Evolutionary conservation across 305 asterid genomes (phyloP).

Genomic region (Fraxinus angustifolia): DNA sequence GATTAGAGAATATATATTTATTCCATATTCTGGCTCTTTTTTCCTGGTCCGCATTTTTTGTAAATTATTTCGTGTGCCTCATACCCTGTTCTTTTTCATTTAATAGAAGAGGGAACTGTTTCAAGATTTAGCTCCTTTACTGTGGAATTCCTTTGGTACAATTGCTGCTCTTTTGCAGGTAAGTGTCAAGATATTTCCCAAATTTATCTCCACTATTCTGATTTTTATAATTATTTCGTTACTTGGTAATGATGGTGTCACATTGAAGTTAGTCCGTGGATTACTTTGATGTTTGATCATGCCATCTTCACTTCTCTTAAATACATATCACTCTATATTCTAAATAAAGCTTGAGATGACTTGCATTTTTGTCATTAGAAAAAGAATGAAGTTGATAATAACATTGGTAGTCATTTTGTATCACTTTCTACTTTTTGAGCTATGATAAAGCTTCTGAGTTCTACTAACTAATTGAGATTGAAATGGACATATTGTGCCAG

Average conservation of each 20-base stretch:
- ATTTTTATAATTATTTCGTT: background rate
- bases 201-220: background rate
- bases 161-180: conserved; percentile 95
- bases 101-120: conserved; percentile 75
- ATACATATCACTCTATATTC: background rate
- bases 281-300: background rate
- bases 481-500: background rate
- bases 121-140: conserved; percentile 85
- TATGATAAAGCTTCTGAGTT: background rate
- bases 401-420: background rate
- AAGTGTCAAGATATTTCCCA: conserved; percentile 13
- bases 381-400: background rate
- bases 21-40: background rate
- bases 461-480: background rate
- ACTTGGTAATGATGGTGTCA: background rate
- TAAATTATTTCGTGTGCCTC: background rate
- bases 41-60: background rate
- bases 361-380: background rate
- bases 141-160: conserved; percentile 90
- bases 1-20: background rate
- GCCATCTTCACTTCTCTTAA: background rate
- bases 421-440: background rate
- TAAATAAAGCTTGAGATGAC: background rate
- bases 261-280: background rate
- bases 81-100: conserved; percentile 20